Evolutionary conservation across 805 yeast species (phyloP).

Genomic region (Candida maltosa): DNA sequence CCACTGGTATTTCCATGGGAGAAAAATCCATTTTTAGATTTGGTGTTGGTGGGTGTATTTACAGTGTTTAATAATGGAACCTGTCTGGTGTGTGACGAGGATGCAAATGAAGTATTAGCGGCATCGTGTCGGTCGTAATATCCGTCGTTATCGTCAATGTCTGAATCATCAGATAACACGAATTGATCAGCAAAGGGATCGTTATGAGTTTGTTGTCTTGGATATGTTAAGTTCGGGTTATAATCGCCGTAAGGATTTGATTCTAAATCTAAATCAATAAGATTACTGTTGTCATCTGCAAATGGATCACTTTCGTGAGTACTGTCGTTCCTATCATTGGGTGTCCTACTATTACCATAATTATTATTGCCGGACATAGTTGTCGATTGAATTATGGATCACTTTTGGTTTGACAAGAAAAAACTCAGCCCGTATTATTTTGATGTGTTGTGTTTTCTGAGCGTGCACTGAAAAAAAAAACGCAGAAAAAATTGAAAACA

Average conservation of each 20-base stretch:
- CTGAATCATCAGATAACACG: conserved; percentile 34
- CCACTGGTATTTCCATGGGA: conserved; percentile 16
- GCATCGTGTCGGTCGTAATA: neutral
- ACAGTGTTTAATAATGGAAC: conserved; percentile 21
- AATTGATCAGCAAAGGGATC: conserved; percentile 35
- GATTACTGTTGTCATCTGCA: conserved; percentile 20
- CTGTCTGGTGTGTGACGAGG: conserved; percentile 14
- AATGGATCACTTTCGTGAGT: conserved; percentile 15
- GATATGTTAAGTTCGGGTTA: conserved; percentile 6
- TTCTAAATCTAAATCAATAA: conserved; percentile 30
- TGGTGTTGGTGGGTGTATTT: neutral
- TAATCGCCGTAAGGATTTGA: conserved; percentile 11
- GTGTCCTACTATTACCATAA: no score
- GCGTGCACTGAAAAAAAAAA: no score
- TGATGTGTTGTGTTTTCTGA: no score
- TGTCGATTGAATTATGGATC: neutral
- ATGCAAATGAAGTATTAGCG: neutral
- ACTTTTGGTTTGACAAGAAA: neutral
- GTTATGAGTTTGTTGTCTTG: conserved; percentile 2
- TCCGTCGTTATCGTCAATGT: conserved; percentile 11
- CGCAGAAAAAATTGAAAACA: no score
- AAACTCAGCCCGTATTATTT: no score
- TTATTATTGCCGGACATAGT: no score
- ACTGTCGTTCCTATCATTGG: neutral
- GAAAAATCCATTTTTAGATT: conserved; percentile 1